Evolutionary conservation across 2,329 filamentous ascomycete species (phyloP), one percentile per base, ranked within the genome.

Genomic region (Ophiostoma ips): DNA sequence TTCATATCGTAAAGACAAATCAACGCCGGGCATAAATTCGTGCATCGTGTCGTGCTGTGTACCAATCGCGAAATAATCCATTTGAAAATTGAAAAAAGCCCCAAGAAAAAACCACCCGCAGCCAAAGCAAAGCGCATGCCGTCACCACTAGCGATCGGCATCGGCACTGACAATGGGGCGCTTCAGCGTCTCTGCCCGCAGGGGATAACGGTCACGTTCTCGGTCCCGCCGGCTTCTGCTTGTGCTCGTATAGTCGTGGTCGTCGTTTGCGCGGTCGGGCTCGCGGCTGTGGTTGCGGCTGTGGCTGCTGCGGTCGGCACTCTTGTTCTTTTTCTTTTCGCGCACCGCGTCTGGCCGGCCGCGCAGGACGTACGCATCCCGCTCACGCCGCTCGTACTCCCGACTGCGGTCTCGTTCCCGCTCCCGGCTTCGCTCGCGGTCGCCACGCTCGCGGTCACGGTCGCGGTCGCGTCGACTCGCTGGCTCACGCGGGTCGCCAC

Each of bases 81-180:
- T 5, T n/a, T 36, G 19, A 37, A 12, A 40, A 40, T 12, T 12
- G 11, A 11, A 28, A 24, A 41, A 31, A 16, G 28, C 28, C n/a
- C 9, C 15, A 40, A 30, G 19, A 45, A 21, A 36, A 24, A 7
- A 36, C n/a, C n/a, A n/a, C n/a, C n/a, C n/a, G n/a, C n/a, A 33
- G 11, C 24, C 9, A 16, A 36, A n/a, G 3, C 15, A n/a, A 16
- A 16, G 21, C 30, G 8, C n/a, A 28, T 28, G 24, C 24, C 2
- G 7, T 46, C 66, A 65, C 11, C 66, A 62, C 41, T n/a, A n/a
- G n/a, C n/a, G n/a, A n/a, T 66, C 61, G 33, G 68, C 62, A 52
- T 75, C 71, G 21, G 70, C 68, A 52, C 73, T 71, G 56, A 71
- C 74, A 60, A 71, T 73, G 3, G 71, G 70, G 41, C 72, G 62